These are phyloP conservation scores for Trichoderma sp. DNA, from an alignment of 2,329 filamentous ascomycete genomes.

Conservation along the genomic window DNA sequence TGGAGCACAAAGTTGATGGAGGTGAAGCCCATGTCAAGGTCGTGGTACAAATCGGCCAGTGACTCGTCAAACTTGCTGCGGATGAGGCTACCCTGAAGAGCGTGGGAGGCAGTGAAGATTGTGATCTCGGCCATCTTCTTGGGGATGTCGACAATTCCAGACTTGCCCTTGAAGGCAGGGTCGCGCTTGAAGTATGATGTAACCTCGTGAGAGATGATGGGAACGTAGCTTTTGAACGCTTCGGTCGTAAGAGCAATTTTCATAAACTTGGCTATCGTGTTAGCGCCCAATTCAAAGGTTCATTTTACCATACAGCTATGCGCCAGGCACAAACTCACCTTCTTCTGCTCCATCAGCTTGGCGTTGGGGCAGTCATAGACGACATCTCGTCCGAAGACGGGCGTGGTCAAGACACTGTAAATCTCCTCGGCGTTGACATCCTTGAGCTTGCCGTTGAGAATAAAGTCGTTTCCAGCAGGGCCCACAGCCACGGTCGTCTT, in stretches of 20 bases:
- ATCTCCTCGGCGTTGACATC: slow-evolving; percentile 90
- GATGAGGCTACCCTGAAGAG: slow-evolving; percentile 80
- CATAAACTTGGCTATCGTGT: slow-evolving; percentile 60
- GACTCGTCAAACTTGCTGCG: slow-evolving; percentile 76
- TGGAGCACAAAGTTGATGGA: slow-evolving; percentile 88
- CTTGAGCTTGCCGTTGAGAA: slow-evolving; percentile 85
- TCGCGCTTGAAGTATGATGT: slow-evolving; percentile 68
- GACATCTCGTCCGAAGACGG: slow-evolving; percentile 78
- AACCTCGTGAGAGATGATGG: slow-evolving; percentile 73
- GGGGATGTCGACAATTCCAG: slow-evolving; percentile 69
- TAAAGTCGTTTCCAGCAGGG: slow-evolving; percentile 82
- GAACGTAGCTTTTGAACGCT: slow-evolving; percentile 72
- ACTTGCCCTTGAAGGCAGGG: slow-evolving; percentile 63
- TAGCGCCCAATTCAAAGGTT: neutral
- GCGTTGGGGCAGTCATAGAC: slow-evolving; percentile 89
- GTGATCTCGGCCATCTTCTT: slow-evolving; percentile 81
- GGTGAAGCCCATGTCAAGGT: slow-evolving; percentile 86
- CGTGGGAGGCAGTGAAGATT: slow-evolving; percentile 84
- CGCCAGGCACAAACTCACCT: slow-evolving; percentile 51
- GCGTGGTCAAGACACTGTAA: slow-evolving; percentile 72
- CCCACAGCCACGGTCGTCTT: slow-evolving; percentile 86
- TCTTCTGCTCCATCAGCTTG: slow-evolving; percentile 96
- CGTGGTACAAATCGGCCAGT: slow-evolving; percentile 80
- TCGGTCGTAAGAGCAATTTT: slow-evolving; percentile 76
- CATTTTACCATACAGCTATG: neutral